Evolutionary conservation across 495 filamentous ascomycete genomes (phyloP), one percentile per base, ranked within the genome.

Genomic region (Hypomontagnella monticulosa): DNA sequence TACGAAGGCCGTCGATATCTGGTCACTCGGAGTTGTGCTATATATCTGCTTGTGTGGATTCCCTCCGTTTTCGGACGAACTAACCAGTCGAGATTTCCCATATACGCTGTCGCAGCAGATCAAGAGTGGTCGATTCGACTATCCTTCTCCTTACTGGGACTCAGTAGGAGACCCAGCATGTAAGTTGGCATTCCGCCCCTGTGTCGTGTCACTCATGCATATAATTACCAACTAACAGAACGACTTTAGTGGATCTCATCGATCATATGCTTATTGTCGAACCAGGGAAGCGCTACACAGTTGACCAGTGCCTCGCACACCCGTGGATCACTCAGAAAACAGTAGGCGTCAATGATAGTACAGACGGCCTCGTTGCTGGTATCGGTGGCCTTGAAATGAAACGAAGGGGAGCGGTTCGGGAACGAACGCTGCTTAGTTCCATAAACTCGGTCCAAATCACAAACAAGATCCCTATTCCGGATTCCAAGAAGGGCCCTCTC

Each of bases 1-100:
- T 75, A 96, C 92, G 34, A 93, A 92, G 64, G 93, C 94, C 11
- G 96, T 98, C 20, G 96, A 99, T 75, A 83, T 98, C 50, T 99
- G 96, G 96, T 96, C 93, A 0, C 85, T 98, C 12, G 96, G 96
- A 10, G 96, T 99, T 8, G 96, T 98, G n/a, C 85, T 99, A 16
- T 99, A 99, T 76, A 98, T 99, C 66, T 98, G 93, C 72, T 87
- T 99, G 11, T 99, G 96, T 73, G 96, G 96, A 3, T 99, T 98
- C 68, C 95, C 96, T 3, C 96, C 96, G 0, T 99, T 99, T 79
- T 93, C 89, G 2, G 96, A 98, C 64, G 96, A 99, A 75, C 87
- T 98, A 0, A 90, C 85, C 69, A 90, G 87, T 4, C 87, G 92
- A 40, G 90, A 93, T 62, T 82, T 81, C 46, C 96, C 94, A 8